phyloP scores from a whole-genome alignment of 139 green algal species.

The Chlorella sorokiniana region DNA sequence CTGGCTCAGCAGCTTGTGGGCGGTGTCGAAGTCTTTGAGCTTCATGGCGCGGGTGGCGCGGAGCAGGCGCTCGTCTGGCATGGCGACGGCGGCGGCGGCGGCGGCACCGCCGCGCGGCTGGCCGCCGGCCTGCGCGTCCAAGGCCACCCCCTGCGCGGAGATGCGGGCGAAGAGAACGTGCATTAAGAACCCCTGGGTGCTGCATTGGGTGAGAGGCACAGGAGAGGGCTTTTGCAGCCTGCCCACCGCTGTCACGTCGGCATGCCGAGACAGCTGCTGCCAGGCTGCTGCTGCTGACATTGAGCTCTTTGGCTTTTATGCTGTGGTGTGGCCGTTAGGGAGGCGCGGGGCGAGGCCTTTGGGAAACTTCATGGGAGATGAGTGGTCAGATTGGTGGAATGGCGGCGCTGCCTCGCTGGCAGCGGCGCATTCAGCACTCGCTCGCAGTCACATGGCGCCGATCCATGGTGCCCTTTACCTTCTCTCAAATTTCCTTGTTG shows the following conservation, averaged over 20 bases:
- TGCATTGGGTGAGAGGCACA: background rate
- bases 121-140: background rate
- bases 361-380: too few species aligned
- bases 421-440: too few species aligned
- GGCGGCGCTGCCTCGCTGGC: too few species aligned
- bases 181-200: background rate
- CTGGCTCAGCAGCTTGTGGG: background rate
- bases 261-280: constrained; percentile 15
- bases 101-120: background rate
- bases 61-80: background rate
- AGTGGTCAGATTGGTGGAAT: too few species aligned
- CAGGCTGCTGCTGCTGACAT: constrained; percentile 1
- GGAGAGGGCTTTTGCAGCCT: background rate
- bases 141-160: background rate
- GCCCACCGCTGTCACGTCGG: constrained; percentile 2
- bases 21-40: constrained; percentile 16
- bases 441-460: too few species aligned
- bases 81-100: background rate
- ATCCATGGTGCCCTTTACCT: too few species aligned
- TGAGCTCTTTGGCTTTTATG: background rate
- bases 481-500: too few species aligned
- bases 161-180: too few species aligned
- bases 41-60: constrained; percentile 14
- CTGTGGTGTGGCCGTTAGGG: too few species aligned
- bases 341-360: too few species aligned